These are phyloP conservation scores for Lathyrus aphaca DNA, from an alignment of 306 rosid genomes.

Conservation along the genomic window DNA sequence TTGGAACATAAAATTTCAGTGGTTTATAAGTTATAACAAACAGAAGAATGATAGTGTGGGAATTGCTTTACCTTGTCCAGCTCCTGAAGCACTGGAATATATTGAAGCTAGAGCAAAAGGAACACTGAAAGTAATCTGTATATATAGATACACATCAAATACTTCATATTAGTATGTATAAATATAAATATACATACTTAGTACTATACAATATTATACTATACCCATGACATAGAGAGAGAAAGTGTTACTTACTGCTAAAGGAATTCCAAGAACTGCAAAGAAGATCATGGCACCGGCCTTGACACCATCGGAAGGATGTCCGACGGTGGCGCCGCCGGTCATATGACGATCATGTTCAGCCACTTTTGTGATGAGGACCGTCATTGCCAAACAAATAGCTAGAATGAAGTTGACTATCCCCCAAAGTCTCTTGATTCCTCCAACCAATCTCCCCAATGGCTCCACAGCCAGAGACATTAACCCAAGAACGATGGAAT, in stretches of 20 bases:
- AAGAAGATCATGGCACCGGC: constrained; percentile 60
- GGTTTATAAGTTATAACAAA: too few relatives aligned
- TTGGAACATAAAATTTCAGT: too few relatives aligned
- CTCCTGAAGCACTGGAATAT: constrained; percentile 56
- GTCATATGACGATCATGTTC: neutral
- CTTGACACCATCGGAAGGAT: constrained; percentile 36
- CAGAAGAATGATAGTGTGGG: neutral
- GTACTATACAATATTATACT: too few relatives aligned
- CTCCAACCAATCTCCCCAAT: constrained; percentile 25
- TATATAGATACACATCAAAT: neutral
- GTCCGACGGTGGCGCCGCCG: constrained; percentile 29
- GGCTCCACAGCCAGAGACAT: constrained; percentile 39
- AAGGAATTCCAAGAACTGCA: constrained; percentile 63
- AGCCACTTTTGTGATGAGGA: constrained; percentile 19
- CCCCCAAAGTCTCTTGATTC: constrained; percentile 34
- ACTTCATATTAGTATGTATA: neutral
- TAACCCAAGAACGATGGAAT: constrained; percentile 31
- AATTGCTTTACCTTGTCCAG: constrained; percentile 67
- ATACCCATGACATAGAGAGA: too few relatives aligned
- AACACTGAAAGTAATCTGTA: constrained; percentile 67
- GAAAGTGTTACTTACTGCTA: constrained; percentile 46
- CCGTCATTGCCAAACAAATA: constrained; percentile 32
- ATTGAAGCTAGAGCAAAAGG: constrained; percentile 47
- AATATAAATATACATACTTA: too few relatives aligned
- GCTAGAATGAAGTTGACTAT: constrained; percentile 36